A percentile compares a stretch with the other conserved stretches of the same genome.
phyloP scores from a whole-genome alignment of 805 yeast species.

The Yamadazyma philogaea region DNA sequence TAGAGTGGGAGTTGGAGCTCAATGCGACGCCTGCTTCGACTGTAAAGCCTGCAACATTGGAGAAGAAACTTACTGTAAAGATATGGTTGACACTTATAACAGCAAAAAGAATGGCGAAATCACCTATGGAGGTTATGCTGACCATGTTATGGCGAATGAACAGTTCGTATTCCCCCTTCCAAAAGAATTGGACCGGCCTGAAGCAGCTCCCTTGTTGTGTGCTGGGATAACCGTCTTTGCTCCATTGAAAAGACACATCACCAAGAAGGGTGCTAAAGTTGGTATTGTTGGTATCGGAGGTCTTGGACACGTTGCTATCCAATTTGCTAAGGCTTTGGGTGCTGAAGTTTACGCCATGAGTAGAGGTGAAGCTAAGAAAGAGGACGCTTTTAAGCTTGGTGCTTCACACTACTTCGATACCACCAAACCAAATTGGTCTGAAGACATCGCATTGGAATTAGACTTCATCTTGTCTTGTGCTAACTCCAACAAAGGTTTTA shows the following conservation, averaged over 20 bases:
- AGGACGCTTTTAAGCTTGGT: slow-evolving; percentile 52
- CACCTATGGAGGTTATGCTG: slow-evolving; percentile 50
- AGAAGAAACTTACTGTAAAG: slow-evolving; percentile 48
- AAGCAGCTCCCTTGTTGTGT: slow-evolving; percentile 54
- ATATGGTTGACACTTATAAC: slow-evolving; percentile 51
- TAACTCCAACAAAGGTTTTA: slow-evolving; percentile 24
- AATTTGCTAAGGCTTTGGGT: slow-evolving; percentile 59
- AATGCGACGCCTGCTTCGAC: slow-evolving; percentile 66
- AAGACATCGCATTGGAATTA: slow-evolving; percentile 19
- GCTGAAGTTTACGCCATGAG: slow-evolving; percentile 61
- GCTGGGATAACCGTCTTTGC: slow-evolving; percentile 56
- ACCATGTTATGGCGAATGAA: slow-evolving; percentile 43
- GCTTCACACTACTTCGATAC: slow-evolving; percentile 56
- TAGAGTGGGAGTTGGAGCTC: slow-evolving; percentile 78
- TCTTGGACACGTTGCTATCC: slow-evolving; percentile 59
- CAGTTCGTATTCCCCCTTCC: slow-evolving; percentile 49
- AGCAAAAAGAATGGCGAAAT: slow-evolving; percentile 31
- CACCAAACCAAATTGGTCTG: slow-evolving; percentile 28
- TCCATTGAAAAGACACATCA: slow-evolving; percentile 38
- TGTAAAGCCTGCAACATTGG: slow-evolving; percentile 50
- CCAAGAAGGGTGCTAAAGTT: slow-evolving; percentile 39
- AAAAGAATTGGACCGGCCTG: slow-evolving; percentile 35
- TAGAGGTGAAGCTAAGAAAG: slow-evolving; percentile 48
- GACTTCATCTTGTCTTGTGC: slow-evolving; percentile 53
- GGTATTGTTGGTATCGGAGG: slow-evolving; percentile 67